Evolutionary conservation across 257 asterid species (phyloP).

Genomic region (Nemophila menziesii): DNA sequence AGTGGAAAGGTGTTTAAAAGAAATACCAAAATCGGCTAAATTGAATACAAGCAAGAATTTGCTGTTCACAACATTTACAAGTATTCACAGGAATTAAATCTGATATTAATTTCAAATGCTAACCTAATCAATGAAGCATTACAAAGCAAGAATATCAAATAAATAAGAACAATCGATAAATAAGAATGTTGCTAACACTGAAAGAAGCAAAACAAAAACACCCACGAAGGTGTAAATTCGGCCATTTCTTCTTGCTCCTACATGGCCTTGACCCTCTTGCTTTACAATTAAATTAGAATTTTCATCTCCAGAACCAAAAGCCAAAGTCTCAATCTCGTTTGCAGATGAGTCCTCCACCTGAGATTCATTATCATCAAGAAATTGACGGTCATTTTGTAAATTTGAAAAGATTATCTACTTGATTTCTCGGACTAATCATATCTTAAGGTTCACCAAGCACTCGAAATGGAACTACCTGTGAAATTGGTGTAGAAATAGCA

Average conservation of each 20-base stretch:
- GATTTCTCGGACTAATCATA: background rate
- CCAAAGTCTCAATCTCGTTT: conserved; percentile 13
- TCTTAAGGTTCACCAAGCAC: background rate
- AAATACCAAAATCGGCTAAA: background rate
- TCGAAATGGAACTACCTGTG: background rate
- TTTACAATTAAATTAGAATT: conserved; percentile 9
- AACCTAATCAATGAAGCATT: conserved; percentile 4
- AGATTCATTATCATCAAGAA: background rate
- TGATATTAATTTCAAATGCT: conserved; percentile 4
- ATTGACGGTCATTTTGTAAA: background rate
- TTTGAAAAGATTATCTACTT: background rate
- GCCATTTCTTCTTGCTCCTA: conserved; percentile 13
- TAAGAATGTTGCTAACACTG: conserved; percentile 32
- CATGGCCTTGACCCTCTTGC: conserved; percentile 17
- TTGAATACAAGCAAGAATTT: background rate
- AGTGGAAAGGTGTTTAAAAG: no score
- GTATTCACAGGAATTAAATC: conserved; percentile 6
- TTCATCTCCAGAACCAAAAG: conserved; percentile 13
- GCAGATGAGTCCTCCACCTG: conserved; percentile 32
- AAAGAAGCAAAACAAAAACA: conserved; percentile 26
- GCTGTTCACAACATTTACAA: conserved; percentile 1
- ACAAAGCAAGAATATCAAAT: conserved; percentile 13
- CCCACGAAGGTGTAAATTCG: conserved; percentile 22
- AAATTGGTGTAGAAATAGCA: conserved; percentile 12
- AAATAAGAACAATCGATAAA: conserved; percentile 11